Base-by-base conservation (phyloP, 345 rosid species). In the Sapria himalayana region DNA sequence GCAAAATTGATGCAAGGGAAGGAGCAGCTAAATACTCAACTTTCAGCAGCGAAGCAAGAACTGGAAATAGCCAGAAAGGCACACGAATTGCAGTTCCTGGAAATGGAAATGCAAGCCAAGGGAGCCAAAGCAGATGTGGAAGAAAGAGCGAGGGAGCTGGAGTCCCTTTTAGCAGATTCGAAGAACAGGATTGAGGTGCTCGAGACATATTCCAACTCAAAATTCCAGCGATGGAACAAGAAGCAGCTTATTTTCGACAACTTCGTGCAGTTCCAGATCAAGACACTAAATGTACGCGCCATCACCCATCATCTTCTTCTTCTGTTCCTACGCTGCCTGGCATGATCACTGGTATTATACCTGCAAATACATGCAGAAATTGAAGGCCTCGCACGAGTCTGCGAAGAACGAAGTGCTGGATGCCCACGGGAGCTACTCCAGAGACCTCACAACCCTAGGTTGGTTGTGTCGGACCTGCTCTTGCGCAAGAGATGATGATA, bases 361-460 rank as follows among this genome's bases (percentile, higher is more conserved):
- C 11, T 24, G 15, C 45, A 32, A 21, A 39, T 54, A 35, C 39
- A 11, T 53, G 11, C 66, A 89, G 98, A 86, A 69, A 19, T 42
- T 89, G 60, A 71, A 68, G 50, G 42, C 39, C 14, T 63, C 71
- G 49, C 74, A 69, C 11, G 47, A 52, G 42, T 56, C 71, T 60
- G 73, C 84, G 66, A 77, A 71, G 63, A 65, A 66, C 49, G 86
- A 89, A 59, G 47, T 82, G 45, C 17, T 56, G 14, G 52, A 54
- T 23, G 65, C 66, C 18, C 73, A 63, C 37, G 52, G 56, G 22
- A 63, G 54, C 58, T 69, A 72, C 38, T 20, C 57, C 3, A 73
- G 67, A 51, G 80, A 82, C 37, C 67, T 74, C 49, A 51, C 46
- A 52, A 53, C 37, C 54, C 37, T 82, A 59, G 92, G 97, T 81